Percentiles rank a stretch among this genome's conserved stretches.
These are phyloP conservation scores for Blumeria hordei DNA, from an alignment of 2,329 filamentous ascomycete genomes.

Conservation along the genomic window DNA sequence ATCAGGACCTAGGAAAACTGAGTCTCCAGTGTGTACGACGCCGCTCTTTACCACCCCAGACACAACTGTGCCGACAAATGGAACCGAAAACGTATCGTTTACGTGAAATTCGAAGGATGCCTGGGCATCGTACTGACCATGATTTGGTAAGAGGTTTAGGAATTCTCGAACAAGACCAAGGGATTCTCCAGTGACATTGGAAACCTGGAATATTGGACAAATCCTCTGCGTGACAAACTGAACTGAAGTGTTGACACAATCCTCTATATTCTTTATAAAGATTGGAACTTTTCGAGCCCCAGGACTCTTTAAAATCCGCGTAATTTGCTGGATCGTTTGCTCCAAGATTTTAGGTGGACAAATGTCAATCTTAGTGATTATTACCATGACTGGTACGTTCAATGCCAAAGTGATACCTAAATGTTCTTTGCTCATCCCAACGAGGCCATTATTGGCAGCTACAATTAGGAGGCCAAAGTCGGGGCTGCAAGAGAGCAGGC, in stretches of 20 bases:
- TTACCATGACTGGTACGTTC: conserved; percentile 93
- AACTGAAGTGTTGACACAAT: conserved; percentile 83
- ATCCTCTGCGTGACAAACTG: conserved; percentile 92
- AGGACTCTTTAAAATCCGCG: conserved; percentile 78
- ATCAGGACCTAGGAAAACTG: conserved; percentile 72
- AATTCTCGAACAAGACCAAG: conserved; percentile 81
- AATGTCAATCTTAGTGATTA: conserved; percentile 95
- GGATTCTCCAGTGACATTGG: conserved; percentile 84
- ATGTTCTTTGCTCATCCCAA: conserved; percentile 97
- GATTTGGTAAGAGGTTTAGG: conserved; percentile 81
- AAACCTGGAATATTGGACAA: conserved; percentile 93
- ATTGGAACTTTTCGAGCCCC: conserved; percentile 89
- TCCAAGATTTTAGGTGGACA: conserved; percentile 88
- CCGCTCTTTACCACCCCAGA: conserved; percentile 79
- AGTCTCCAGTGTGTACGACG: conserved; percentile 74
- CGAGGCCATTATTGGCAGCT: conserved; percentile 85
- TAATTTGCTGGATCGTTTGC: conserved; percentile 79
- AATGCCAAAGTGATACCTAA: conserved; percentile 80
- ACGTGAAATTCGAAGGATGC: conserved; percentile 86
- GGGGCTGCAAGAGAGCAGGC: conserved; percentile 75
- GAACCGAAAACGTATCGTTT: conserved; percentile 95
- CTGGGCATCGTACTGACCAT: conserved; percentile 73
- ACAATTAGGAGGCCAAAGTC: conserved; percentile 98
- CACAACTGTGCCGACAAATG: conserved; percentile 88
- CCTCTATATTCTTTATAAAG: conserved; percentile 75